These are phyloP conservation scores for Suhomyces kilbournensis DNA, from an alignment of 805 yeast genomes.

Conservation along the genomic window DNA sequence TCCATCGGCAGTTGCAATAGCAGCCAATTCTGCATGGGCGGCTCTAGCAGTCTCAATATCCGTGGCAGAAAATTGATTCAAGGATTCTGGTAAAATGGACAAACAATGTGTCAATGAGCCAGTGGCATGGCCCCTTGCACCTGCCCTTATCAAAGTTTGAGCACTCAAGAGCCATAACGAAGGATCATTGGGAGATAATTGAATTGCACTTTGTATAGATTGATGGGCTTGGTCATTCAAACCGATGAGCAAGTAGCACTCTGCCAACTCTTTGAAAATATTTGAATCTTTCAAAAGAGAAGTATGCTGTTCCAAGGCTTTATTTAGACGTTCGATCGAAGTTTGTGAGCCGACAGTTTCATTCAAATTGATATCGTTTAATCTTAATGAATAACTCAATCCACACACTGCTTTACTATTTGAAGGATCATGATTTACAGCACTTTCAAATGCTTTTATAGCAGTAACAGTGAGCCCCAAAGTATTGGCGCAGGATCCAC, in stretches of 20 bases:
- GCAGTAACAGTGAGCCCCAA: slow-evolving; percentile 41
- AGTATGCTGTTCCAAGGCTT: slow-evolving; percentile 36
- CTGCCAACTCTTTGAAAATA: slow-evolving; percentile 50
- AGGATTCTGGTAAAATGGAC: slow-evolving; percentile 35
- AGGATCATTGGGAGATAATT: slow-evolving; percentile 40
- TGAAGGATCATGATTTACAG: slow-evolving; percentile 40
- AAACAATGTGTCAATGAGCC: slow-evolving; percentile 46
- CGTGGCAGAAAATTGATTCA: slow-evolving; percentile 22
- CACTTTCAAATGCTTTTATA: slow-evolving; percentile 42
- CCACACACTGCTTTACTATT: slow-evolving; percentile 42
- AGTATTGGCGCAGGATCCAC: slow-evolving; percentile 45
- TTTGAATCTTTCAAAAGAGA: slow-evolving; percentile 35
- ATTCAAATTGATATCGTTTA: slow-evolving; percentile 35
- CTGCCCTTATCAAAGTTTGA: slow-evolving; percentile 44
- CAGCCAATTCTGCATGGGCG: slow-evolving; percentile 55
- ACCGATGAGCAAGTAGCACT: slow-evolving; percentile 47
- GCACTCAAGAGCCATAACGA: slow-evolving; percentile 48
- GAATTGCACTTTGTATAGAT: slow-evolving; percentile 43
- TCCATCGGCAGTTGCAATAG: slow-evolving; percentile 50
- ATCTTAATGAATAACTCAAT: slow-evolving; percentile 38
- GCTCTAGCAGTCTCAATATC: slow-evolving; percentile 49
- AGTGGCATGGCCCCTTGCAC: slow-evolving; percentile 45
- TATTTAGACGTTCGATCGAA: slow-evolving; percentile 39
- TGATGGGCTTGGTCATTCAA: slow-evolving; percentile 53
- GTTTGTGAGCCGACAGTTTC: slow-evolving; percentile 39